Conservation (phyloP, 2,329 filamentous ascomycete species). For the Ceratocystis huliohia region DNA sequence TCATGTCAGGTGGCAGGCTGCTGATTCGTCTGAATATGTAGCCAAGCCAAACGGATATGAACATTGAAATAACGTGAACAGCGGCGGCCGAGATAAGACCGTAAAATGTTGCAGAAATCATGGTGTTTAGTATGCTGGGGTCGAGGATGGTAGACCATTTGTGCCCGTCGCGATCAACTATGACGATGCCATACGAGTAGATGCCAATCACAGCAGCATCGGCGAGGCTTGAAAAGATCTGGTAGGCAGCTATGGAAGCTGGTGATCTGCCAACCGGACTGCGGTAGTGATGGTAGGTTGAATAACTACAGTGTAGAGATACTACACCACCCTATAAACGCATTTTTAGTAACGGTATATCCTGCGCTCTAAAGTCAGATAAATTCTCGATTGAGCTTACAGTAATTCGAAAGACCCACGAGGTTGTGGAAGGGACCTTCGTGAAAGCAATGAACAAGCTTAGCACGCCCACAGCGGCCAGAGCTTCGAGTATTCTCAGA, state of each 20-base stretch:
- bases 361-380: background rate
- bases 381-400: constrained; percentile 37
- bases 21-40: constrained; percentile 72
- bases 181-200: constrained; percentile 43
- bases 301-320: constrained; percentile 60
- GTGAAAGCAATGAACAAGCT: constrained; percentile 66
- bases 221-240: constrained; percentile 64
- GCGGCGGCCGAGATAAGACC: constrained; percentile 49
- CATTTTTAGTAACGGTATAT: background rate
- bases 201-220: constrained; percentile 48
- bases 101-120: constrained; percentile 57
- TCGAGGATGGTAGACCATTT: constrained; percentile 58
- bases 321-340: constrained; percentile 56
- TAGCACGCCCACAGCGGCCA: constrained; percentile 58
- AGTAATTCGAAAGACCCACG: constrained; percentile 65
- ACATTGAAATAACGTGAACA: constrained; percentile 58
- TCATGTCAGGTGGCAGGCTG: constrained; percentile 81
- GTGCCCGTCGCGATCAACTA: constrained; percentile 33
- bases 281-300: constrained; percentile 64
- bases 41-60: constrained; percentile 61
- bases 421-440: constrained; percentile 48
- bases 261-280: constrained; percentile 59
- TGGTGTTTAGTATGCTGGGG: constrained; percentile 41
- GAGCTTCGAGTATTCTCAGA: constrained; percentile 52
- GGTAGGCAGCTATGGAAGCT: constrained; percentile 74